Evolutionary conservation across 2,329 filamentous ascomycete genomes (phyloP).

Genomic region (Clonostachys solani): DNA sequence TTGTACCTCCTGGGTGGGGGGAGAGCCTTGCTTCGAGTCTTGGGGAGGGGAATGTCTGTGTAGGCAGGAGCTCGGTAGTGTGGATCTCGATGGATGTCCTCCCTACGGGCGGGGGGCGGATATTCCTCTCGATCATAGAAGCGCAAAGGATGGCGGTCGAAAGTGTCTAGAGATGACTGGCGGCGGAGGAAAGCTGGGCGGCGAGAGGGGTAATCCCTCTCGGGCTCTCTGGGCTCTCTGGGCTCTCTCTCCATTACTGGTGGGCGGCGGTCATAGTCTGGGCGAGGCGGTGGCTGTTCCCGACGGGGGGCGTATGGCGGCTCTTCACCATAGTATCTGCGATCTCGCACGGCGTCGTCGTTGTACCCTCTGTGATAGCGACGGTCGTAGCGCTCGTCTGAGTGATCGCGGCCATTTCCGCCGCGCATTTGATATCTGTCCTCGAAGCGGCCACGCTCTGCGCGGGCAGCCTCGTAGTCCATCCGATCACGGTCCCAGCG

Average conservation of each 20-base stretch:
- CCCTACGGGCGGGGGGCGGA: constrained; percentile 49
- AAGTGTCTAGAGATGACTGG: constrained; percentile 87
- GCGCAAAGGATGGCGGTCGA: constrained; percentile 66
- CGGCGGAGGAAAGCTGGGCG: constrained; percentile 69
- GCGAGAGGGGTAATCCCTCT: constrained; percentile 44
- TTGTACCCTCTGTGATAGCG: constrained; percentile 37
- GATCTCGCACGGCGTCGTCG: constrained; percentile 41
- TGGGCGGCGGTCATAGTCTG: background rate
- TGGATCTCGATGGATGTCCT: constrained; percentile 41
- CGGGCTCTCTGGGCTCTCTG: constrained; percentile 38
- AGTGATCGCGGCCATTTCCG: constrained; percentile 34
- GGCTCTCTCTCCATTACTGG: constrained; percentile 46
- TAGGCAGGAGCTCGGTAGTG: constrained; percentile 42
- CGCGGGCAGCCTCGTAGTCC: constrained; percentile 15
- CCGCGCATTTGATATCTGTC: constrained; percentile 36
- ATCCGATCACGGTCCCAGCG: constrained; percentile 54
- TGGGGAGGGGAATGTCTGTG: constrained; percentile 61
- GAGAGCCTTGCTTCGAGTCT: constrained; percentile 51
- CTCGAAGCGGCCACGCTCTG: constrained; percentile 42
- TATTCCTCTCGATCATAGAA: constrained; percentile 57
- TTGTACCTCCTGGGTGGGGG: constrained; percentile 54
- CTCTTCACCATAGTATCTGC: constrained; percentile 52
- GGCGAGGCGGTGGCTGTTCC: constrained; percentile 9
- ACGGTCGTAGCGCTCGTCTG: constrained; percentile 45
- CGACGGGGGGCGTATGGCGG: constrained; percentile 27